Evolutionary conservation across 108 stramenopile species (phyloP), one percentile per base, ranked within the genome.

Genomic region (Stephanodiscus minutulus): DNA sequence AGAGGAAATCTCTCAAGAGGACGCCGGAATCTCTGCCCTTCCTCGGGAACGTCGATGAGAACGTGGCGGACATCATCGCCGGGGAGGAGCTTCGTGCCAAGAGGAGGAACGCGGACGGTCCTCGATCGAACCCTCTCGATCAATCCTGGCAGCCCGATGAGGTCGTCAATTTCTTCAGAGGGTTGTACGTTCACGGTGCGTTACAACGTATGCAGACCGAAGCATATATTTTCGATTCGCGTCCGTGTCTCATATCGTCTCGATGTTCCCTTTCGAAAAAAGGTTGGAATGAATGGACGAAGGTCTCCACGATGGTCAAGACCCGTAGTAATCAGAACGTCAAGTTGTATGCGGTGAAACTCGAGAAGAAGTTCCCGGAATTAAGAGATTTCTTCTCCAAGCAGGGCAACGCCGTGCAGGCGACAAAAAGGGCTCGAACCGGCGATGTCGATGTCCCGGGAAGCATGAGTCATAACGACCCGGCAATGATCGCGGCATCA

Each of bases 251-350:
- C 49, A 33, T 31, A 20, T 49, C 35, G 29, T 22, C 31, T 3
- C 39, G 47, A 35, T 69, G 20, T 18, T 18, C 28, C 18, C 33
- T 35, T 29, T 28, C 17, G 46, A 44, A 27, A n/a, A 29, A 61
- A 73, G 74, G 74, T 24, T 75, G 74, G 74, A 59, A 60, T 31
- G 46, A 75, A 28, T 75, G 74, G 74, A 68, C 21, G 15, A 62
- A 62, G 36, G 52, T 75, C 12, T 46, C 47, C 50, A 48, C 22
- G 21, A 54, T 75, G 50, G 67, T 68, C 28, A 44, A 54, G 50
- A 68, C 74, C 9, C 35, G 36, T 10, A 62, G 4, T n/a, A 13
- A 49, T 17, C 4, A 28, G 24, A 25, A 68, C 28, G 58, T 43
- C 43, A 66, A 62, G 44, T 50, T 17, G 2, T 61, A 61, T 36